Conservation (phyloP, 768 basidiomycete genomes). For the Leucocoprinus birnbaumii region DNA sequence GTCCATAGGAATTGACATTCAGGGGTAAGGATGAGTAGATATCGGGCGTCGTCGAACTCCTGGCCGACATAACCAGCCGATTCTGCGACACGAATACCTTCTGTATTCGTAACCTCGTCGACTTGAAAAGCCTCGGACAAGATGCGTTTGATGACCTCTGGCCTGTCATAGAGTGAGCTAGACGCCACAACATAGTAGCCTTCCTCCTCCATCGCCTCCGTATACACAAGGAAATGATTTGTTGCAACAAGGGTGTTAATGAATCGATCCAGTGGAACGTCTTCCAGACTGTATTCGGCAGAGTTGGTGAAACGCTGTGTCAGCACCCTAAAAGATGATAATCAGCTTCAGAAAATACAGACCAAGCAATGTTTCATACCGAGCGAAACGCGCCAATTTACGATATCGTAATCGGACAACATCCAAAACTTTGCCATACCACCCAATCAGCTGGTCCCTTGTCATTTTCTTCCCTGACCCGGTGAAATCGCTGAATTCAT, state of each 20-base stretch:
- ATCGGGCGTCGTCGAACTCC: slow-evolving; percentile 62
- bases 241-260: slow-evolving; percentile 76
- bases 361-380: slow-evolving; percentile 41
- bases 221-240: slow-evolving; percentile 94
- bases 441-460: slow-evolving; percentile 76
- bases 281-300: slow-evolving; percentile 83
- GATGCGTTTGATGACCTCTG: slow-evolving; percentile 74
- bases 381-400: slow-evolving; percentile 90
- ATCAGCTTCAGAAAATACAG: slow-evolving; percentile 11
- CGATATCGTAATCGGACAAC: slow-evolving; percentile 89
- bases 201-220: slow-evolving; percentile 81
- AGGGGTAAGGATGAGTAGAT: slow-evolving; percentile 86
- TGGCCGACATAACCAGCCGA: slow-evolving; percentile 39
- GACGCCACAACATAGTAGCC: slow-evolving; percentile 90
- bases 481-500: slow-evolving; percentile 22
- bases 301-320: slow-evolving; percentile 92
- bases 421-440: slow-evolving; percentile 94
- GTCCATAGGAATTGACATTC: slow-evolving; percentile 88
- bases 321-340: slow-evolving; percentile 43
- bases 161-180: slow-evolving; percentile 68
- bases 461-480: slow-evolving; percentile 56
- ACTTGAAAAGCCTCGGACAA: slow-evolving; percentile 85
- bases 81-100: slow-evolving; percentile 40
- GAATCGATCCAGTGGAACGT: slow-evolving; percentile 72
- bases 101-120: slow-evolving; percentile 57